Percentiles rank a stretch among this genome's conserved stretches.
Evolutionary conservation across 345 rosid species (phyloP).

Genomic region (Pistacia atlantica): DNA sequence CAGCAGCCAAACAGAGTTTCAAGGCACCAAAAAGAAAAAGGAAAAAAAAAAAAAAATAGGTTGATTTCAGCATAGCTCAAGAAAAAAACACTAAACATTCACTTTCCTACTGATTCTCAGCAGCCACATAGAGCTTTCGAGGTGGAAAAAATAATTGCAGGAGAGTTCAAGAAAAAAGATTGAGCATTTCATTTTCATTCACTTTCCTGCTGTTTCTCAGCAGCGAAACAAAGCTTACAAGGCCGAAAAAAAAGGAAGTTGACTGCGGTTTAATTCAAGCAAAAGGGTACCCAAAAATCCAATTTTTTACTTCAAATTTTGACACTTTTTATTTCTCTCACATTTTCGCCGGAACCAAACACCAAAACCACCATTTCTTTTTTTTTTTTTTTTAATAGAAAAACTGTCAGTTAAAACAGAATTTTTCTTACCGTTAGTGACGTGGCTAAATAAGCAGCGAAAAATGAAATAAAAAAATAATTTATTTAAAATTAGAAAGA

Average conservation of each 20-base stretch:
- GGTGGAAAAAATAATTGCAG: background rate
- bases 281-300: background rate
- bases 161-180: background rate
- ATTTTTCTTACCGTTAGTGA: background rate
- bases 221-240: background rate
- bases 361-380: background rate
- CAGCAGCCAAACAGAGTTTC: background rate
- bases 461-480: background rate
- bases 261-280: background rate
- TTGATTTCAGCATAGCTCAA: background rate
- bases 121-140: too few relatives aligned
- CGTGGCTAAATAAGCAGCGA: background rate
- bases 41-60: background rate
- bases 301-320: background rate
- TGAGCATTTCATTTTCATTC: background rate
- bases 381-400: too few relatives aligned
- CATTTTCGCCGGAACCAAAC: constrained; percentile 7
- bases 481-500: background rate
- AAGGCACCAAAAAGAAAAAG: background rate
- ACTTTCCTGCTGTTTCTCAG: constrained; percentile 7
- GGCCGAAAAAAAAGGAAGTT: background rate
- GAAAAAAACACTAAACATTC: background rate
- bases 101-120: too few relatives aligned
- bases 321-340: background rate
- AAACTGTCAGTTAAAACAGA: background rate